Evolutionary conservation across 495 filamentous ascomycete genomes (phyloP), one percentile per base, ranked within the genome.

Genomic region (Aspergillus cavernicola): DNA sequence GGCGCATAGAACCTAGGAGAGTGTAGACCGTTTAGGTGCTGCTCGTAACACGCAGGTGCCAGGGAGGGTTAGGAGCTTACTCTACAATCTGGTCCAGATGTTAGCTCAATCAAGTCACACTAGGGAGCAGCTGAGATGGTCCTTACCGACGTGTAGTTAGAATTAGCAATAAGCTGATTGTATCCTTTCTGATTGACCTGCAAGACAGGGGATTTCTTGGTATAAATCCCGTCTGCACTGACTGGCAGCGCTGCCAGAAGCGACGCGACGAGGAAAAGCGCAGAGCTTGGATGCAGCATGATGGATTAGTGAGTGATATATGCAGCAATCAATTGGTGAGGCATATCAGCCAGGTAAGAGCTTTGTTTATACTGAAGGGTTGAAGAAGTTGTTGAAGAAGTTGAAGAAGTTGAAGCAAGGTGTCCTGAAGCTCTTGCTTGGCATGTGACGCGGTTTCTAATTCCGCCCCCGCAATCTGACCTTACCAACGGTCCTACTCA

Each of bases 91-190:
- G 16, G 59, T 44, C 55, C 39, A 24, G 45, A 19, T 45, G 56
- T 66, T 60, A 68, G 60, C 47, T 56, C 9, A n/a, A 24, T 24
- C 24, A 12, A 11, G 12, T 31, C 5, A 8, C 5, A 32, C 3
- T 36, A 33, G 31, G 48, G 45, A 55, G 23, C 35, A 43, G 43
- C 16, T 18, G 19, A 19, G 28, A 9, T 9, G 10, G 13, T 6
- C n/a, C 45, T 74, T 82, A 97, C 92, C 50, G 92, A 90, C 41
- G 90, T 90, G 66, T 96, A 76, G 66, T 95, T 95, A 43, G 90
- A 95, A 61, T 89, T 85, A 16, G 87, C 82, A 68, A 99, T 90
- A 56, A 95, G 75, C 52, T 81, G 80, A 69, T 90, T 85, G 69
- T 95, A 99, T 63, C 75, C 85, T 70, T 86, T 90, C n/a, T 74